A percentile compares a stretch with the other conserved stretches of the same genome.
phyloP scores from a whole-genome alignment of 225 moss, liverwort and hornwort genomes.

The Asterella californica region DNA sequence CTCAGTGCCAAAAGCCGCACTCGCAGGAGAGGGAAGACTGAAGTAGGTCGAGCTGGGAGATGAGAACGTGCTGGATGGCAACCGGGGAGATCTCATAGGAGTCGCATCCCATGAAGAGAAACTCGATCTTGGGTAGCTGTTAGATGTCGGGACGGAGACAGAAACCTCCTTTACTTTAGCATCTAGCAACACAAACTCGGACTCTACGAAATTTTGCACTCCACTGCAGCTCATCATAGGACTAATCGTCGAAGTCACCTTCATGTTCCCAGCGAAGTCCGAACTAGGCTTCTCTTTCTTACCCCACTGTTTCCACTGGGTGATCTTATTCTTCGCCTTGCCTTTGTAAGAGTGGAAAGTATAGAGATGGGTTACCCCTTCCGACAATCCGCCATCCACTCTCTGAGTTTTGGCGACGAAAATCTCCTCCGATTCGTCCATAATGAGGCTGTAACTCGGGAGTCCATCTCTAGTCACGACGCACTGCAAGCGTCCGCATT shows the following conservation, averaged over 20 bases:
- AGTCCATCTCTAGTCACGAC: conserved; percentile 42
- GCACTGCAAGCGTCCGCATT: conserved; percentile 41
- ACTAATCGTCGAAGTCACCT: conserved; percentile 36
- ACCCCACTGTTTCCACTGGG: conserved; percentile 49
- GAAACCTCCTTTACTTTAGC: conserved; percentile 36
- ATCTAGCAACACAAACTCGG: conserved; percentile 48
- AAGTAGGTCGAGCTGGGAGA: conserved; percentile 42
- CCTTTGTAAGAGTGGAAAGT: conserved; percentile 44
- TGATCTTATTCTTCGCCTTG: conserved; percentile 33
- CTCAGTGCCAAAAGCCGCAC: neutral
- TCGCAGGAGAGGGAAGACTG: conserved; percentile 33
- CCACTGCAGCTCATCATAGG: conserved; percentile 29
- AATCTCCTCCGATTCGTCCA: conserved; percentile 51
- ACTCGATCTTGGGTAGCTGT: conserved; percentile 38
- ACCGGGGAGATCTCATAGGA: conserved; percentile 37
- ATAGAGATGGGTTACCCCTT: conserved; percentile 39
- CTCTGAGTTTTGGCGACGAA: conserved; percentile 43
- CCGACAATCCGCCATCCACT: conserved; percentile 23
- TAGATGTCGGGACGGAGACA: conserved; percentile 32
- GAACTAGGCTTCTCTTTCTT: conserved; percentile 46
- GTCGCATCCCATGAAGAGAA: conserved; percentile 46
- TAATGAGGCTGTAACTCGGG: conserved; percentile 48
- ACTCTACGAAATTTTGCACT: conserved; percentile 37
- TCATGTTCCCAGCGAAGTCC: conserved; percentile 50
- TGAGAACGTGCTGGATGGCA: conserved; percentile 28